These are phyloP conservation scores for Allomyces javanicus DNA, from an alignment of 192 early-diverging fungal species.

Conservation along the genomic window DNA sequence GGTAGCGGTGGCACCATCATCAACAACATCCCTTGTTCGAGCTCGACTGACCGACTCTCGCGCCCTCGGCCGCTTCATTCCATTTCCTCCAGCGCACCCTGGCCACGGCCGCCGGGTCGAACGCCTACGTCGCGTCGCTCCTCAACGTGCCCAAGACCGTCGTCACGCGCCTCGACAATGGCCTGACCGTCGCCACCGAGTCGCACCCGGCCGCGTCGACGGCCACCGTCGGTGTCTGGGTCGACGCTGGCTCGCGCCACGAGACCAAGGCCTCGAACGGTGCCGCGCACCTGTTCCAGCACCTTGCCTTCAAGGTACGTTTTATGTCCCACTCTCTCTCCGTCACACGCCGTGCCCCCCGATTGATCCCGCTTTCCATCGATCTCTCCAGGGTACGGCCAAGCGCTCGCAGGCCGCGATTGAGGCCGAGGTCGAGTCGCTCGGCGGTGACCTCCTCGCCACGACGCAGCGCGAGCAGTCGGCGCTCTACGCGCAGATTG, in stretches of 20 bases:
- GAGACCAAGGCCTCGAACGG: slow-evolving; percentile 75
- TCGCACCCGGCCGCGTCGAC: slow-evolving; percentile 58
- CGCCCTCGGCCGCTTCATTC: too few species aligned
- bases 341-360: not conserved
- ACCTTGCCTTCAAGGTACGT: slow-evolving; percentile 93
- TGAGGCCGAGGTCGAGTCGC: slow-evolving; percentile 90
- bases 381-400: slow-evolving; percentile 49
- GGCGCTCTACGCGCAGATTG: slow-evolving; percentile 90
- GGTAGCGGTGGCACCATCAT: too few species aligned
- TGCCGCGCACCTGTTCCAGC: slow-evolving; percentile 91
- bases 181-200: slow-evolving; percentile 72
- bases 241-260: slow-evolving; percentile 69
- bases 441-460: slow-evolving; percentile 93
- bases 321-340: too few species aligned
- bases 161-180: slow-evolving; percentile 52
- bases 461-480: slow-evolving; percentile 98
- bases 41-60: too few species aligned
- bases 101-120: too few species aligned
- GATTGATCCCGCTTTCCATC: not conserved
- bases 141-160: slow-evolving; percentile 26
- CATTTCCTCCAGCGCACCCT: too few species aligned
- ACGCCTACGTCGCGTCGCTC: too few species aligned
- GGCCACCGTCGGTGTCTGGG: slow-evolving; percentile 77
- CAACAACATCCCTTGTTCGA: too few species aligned
- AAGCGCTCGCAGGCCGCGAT: slow-evolving; percentile 69